Conservation (phyloP, 805 yeast species). For the Candida saitoana region DNA sequence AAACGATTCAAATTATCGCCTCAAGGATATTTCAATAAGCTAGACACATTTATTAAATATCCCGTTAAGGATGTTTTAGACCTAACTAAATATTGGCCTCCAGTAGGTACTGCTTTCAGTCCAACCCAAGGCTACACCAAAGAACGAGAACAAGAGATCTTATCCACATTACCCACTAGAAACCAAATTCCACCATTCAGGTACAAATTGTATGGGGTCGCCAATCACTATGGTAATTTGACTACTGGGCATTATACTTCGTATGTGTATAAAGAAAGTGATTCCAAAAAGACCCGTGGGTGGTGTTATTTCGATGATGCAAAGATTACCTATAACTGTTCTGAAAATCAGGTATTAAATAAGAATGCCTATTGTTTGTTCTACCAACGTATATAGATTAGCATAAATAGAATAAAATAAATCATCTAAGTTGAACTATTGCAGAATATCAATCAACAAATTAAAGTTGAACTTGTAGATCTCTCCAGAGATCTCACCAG, state of each 20-base stretch:
- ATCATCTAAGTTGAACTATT: too few species aligned
- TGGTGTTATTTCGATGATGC: conserved; percentile 89
- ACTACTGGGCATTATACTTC: conserved; percentile 89
- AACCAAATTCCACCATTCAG: conserved; percentile 79
- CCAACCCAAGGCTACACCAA: conserved; percentile 24
- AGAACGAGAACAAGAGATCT: conserved; percentile 40
- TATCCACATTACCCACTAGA: conserved; percentile 53
- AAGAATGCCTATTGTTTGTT: conserved; percentile 81
- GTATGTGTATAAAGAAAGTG: conserved; percentile 57
- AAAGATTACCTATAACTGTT: conserved; percentile 51
- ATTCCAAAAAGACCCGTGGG: conserved; percentile 42
- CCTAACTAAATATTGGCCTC: conserved; percentile 71
- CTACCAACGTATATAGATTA: conserved; percentile 47
- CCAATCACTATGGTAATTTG: conserved; percentile 78
- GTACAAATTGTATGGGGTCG: conserved; percentile 75
- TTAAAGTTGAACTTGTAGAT: too few species aligned
- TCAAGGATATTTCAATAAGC: conserved; percentile 49
- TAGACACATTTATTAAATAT: conserved; percentile 62
- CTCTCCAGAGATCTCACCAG: too few species aligned
- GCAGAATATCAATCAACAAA: too few species aligned
- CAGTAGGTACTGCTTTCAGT: conserved; percentile 27
- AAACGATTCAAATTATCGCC: conserved; percentile 63
- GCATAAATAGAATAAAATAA: not conserved
- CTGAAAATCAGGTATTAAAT: conserved; percentile 53
- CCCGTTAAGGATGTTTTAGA: conserved; percentile 58